Conservation (phyloP, 805 yeast species). For the Kodamaea sagamina region DNA sequence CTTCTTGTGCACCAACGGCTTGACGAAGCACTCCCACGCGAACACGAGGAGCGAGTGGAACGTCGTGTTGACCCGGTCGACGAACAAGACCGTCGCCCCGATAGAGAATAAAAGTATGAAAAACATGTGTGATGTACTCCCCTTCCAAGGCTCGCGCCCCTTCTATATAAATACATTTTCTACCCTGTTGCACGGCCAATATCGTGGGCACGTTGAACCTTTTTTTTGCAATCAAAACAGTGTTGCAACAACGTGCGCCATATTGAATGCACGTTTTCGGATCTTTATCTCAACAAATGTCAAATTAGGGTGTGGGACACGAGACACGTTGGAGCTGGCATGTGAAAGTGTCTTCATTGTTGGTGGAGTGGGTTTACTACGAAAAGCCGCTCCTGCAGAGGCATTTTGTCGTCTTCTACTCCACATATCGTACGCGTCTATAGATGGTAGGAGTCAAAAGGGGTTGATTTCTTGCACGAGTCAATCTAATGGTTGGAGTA, state of each 20-base stretch:
- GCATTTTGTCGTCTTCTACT: no score
- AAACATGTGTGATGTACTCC: slow-evolving; percentile 4
- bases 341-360: slow-evolving; percentile 7
- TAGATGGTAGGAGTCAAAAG: no score
- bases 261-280: no score
- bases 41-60: slow-evolving; percentile 33
- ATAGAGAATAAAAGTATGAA: slow-evolving; percentile 6
- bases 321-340: slow-evolving; percentile 7
- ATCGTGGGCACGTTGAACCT: slow-evolving; percentile 6
- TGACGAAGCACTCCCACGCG: slow-evolving; percentile 57
- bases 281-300: background rate
- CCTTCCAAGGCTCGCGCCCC: background rate
- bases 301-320: background rate
- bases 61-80: slow-evolving; percentile 20
- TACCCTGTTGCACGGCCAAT: no score
- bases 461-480: no score
- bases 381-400: no score
- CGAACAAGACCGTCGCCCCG: slow-evolving; percentile 11
- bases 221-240: slow-evolving; percentile 8
- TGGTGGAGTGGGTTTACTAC: no score
- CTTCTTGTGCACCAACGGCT: slow-evolving; percentile 48
- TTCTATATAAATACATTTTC: background rate
- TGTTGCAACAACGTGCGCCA: slow-evolving; percentile 10
- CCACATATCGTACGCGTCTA: no score
- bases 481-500: no score